Base-by-base conservation (phyloP, 2,329 filamentous ascomycete species). In the Rhinocladiella similis region DNA sequence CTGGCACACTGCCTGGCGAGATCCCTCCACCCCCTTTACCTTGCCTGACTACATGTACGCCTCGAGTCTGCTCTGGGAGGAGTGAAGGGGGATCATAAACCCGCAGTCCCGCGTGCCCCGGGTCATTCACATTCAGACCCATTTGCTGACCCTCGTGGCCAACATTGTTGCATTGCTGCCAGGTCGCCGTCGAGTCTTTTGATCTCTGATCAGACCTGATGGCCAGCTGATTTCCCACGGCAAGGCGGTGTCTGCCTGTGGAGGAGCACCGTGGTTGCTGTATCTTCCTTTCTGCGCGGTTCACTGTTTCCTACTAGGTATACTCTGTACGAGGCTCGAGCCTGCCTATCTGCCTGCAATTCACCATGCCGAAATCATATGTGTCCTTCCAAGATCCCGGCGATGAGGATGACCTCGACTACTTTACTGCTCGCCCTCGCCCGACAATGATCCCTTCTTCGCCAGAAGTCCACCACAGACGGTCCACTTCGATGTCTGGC, bases 331-430 rank as follows among this genome's bases (percentile, higher is more conserved):
- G 16, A 39, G 14, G 27, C 46, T 14, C 38, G 38, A 7, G 14
- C 38, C 38, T 41, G 38, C 38, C 38, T 41, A 18, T 38, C 29
- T 33, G 29, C 29, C 29, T 33, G 29, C 6, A 12, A 43, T 10
- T 35, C 56, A 59, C 22, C 25, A 62, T 62, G 59, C 59, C 59
- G 27, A 62, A 62, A 19, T 62, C 59, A 22, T 54, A 54, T 16
- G 59, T 62, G 13, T 62, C 59, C 41, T 62, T 62, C 14, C 56
- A 59, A 22, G 59, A 58, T 13, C 46, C 42, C 22, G 38, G 29
- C 20, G 56, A 53, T 9, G 36, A 54, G 39, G 54, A 62, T 53
- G 56, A 59, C 14, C 25, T 43, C 39, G 53, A 50, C 16, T 29
- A 49, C 42, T 42, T 54, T 20, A 12, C 47, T 12, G 38, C 45